Conservation (phyloP, 148 eudicot species). For the Cornus florida region DNA sequence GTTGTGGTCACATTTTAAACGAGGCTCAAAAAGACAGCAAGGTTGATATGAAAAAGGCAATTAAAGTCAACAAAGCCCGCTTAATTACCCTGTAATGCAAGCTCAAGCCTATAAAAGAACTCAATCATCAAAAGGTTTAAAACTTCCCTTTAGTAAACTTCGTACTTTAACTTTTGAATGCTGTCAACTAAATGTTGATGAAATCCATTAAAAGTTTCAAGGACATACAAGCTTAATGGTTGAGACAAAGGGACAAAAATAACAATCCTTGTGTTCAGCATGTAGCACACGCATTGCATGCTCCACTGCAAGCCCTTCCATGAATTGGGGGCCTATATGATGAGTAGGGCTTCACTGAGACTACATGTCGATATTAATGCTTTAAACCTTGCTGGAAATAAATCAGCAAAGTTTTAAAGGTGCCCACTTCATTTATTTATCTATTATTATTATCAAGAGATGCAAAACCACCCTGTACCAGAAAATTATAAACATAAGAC, state of each 20-base stretch:
- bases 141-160: not conserved
- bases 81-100: not conserved
- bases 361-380: not conserved
- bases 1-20: too few relatives aligned
- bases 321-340: not conserved
- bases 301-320: not conserved
- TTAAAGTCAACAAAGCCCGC: not conserved
- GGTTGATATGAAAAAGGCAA: not conserved
- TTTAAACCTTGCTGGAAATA: not conserved
- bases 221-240: not conserved
- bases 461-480: not conserved
- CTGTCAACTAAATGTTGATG: not conserved
- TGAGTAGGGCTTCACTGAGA: not conserved
- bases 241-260: not conserved
- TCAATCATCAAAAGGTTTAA: not conserved
- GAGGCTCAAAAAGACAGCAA: too few relatives aligned
- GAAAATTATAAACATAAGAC: not conserved
- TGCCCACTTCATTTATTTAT: not conserved
- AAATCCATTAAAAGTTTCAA: not conserved
- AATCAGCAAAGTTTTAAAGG: not conserved
- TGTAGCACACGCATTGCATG: not conserved
- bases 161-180: too few relatives aligned
- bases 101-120: not conserved
- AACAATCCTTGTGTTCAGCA: not conserved
- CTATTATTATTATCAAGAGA: not conserved